Conservation (phyloP, 805 yeast genomes). For the Metschnikowia amazonensis region DNA sequence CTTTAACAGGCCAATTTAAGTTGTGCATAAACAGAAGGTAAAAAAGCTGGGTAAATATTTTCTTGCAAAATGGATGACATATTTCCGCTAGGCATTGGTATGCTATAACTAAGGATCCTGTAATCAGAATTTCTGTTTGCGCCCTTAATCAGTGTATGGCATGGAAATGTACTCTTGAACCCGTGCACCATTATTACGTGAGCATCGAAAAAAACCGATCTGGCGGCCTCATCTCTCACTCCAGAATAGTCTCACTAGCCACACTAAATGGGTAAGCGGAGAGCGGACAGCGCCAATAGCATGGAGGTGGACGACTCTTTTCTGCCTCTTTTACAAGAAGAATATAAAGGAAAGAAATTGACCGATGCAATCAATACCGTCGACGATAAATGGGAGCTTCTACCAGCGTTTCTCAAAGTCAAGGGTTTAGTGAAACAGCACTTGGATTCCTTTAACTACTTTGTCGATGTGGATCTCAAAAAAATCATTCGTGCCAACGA, state of each 20-base stretch:
- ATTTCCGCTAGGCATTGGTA: too few species aligned
- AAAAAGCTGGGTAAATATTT: too few species aligned
- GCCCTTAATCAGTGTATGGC: too few species aligned
- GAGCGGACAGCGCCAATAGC: constrained; percentile 9
- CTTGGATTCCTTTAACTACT: constrained; percentile 95
- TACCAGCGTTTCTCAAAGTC: constrained; percentile 93
- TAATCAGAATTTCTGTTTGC: too few species aligned
- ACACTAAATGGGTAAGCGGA: constrained; percentile 14
- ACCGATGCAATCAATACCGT: constrained; percentile 89
- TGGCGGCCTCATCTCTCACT: constrained; percentile 5
- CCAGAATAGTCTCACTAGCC: neutral
- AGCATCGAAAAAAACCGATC: constrained; percentile 7
- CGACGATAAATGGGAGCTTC: constrained; percentile 92
- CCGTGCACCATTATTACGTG: constrained; percentile 15
- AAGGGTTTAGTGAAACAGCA: constrained; percentile 97
- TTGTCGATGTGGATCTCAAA: constrained; percentile 88
- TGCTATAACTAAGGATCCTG: too few species aligned
- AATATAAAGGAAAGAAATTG: constrained; percentile 78
- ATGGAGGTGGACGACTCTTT: constrained; percentile 53
- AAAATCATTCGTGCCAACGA: constrained; percentile 92
- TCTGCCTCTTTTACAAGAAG: constrained; percentile 72
- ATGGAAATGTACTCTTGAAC: neutral
- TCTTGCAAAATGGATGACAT: too few species aligned
- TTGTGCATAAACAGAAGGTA: too few species aligned
- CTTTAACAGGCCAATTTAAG: constrained; percentile 25